Conservation (phyloP, 768 basidiomycete genomes). For the Trametes cingulata region DNA sequence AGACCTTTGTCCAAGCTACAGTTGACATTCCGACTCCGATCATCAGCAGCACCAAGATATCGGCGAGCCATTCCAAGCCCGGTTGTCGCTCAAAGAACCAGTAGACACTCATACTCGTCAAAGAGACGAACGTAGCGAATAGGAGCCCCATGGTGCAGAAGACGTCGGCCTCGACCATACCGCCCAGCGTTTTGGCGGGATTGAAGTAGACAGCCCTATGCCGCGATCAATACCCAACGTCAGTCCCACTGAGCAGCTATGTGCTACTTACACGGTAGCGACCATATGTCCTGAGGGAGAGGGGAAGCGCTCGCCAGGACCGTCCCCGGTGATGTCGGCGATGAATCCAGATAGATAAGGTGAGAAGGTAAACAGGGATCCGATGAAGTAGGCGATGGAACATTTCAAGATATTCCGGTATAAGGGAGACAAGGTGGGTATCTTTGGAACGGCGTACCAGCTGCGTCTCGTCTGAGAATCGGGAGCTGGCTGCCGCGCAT, state of each 20-base stretch:
- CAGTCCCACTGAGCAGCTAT: background rate
- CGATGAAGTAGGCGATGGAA: constrained; percentile 85
- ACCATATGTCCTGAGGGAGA: constrained; percentile 88
- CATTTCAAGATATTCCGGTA: constrained; percentile 87
- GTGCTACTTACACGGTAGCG: constrained; percentile 77
- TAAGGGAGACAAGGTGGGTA: constrained; percentile 47
- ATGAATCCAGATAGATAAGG: constrained; percentile 71
- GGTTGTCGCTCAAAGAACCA: constrained; percentile 74
- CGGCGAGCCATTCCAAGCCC: constrained; percentile 75
- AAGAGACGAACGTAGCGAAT: constrained; percentile 71
- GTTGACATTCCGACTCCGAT: constrained; percentile 80
- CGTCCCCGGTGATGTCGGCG: constrained; percentile 56
- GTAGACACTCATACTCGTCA: constrained; percentile 76
- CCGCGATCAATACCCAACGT: background rate
- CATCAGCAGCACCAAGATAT: constrained; percentile 75
- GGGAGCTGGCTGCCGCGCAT: background rate
- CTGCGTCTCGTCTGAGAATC: background rate
- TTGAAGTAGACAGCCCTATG: constrained; percentile 83
- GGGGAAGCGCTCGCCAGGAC: constrained; percentile 50
- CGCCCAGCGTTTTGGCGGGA: constrained; percentile 90
- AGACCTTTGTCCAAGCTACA: constrained; percentile 89
- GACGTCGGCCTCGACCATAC: constrained; percentile 88
- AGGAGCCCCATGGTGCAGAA: constrained; percentile 73
- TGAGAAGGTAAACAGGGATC: constrained; percentile 90
- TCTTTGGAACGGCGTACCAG: constrained; percentile 27